These are phyloP conservation scores for Ramaria sp. DNA, from an alignment of 768 basidiomycete species.

Conservation along the genomic window DNA sequence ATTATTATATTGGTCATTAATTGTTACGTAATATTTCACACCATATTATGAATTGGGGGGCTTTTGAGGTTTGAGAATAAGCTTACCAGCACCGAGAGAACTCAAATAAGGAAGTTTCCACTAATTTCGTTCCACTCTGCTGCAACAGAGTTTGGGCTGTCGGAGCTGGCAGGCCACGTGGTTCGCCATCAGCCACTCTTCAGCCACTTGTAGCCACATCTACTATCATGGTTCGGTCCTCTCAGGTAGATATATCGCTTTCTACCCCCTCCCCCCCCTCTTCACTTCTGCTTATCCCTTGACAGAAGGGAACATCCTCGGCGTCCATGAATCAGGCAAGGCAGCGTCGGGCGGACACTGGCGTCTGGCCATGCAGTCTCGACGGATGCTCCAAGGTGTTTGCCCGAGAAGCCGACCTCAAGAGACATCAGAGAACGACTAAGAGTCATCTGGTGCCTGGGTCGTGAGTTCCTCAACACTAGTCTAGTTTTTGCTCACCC, in stretches of 20 bases:
- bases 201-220: not conserved
- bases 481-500: not conserved
- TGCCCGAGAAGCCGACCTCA: slow-evolving; percentile 72
- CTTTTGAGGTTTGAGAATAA: too few species aligned
- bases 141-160: too few species aligned
- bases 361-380: slow-evolving; percentile 72
- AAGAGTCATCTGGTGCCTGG: slow-evolving; percentile 65
- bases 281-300: not conserved
- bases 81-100: too few species aligned
- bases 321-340: not conserved
- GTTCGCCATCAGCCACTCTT: not conserved
- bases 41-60: too few species aligned
- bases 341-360: slow-evolving; percentile 23
- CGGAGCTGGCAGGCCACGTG: slow-evolving; percentile 4
- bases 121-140: too few species aligned
- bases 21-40: too few species aligned
- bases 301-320: not conserved
- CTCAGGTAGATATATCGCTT: not conserved
- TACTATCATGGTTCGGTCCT: not conserved
- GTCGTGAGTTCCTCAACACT: slow-evolving; percentile 36
- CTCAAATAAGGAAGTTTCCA: too few species aligned
- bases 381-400: slow-evolving; percentile 76
- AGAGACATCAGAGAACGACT: slow-evolving; percentile 72
- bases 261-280: not conserved
- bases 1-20: too few species aligned